These are phyloP conservation scores for Tolypocladium inflatum DNA, from an alignment of 2,329 filamentous ascomycete species.

Conservation along the genomic window DNA sequence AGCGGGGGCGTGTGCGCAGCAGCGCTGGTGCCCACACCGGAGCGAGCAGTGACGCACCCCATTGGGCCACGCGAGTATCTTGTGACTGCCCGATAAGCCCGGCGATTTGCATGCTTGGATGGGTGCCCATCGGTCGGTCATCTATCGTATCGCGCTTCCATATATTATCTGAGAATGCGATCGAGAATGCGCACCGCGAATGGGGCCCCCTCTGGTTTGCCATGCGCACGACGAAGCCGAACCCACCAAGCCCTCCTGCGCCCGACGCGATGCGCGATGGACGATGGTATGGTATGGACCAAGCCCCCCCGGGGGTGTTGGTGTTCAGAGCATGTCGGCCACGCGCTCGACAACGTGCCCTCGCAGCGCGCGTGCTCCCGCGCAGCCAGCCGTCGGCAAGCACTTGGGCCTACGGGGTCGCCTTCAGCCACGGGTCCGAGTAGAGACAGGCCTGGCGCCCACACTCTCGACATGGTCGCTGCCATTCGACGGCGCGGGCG, in stretches of 20 bases:
- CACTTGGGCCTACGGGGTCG: neutral
- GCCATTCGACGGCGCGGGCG: constrained; percentile 4
- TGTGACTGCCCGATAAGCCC: constrained; percentile 1
- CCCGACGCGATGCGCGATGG: neutral
- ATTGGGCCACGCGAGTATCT: constrained; percentile 1
- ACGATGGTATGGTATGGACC: neutral
- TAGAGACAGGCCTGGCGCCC: constrained; percentile 5
- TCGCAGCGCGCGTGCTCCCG: neutral
- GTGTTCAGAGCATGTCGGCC: constrained; percentile 13
- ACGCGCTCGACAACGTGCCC: constrained; percentile 13
- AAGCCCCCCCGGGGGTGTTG: neutral
- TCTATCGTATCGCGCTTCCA: neutral
- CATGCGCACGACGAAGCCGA: neutral
- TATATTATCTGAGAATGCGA: neutral
- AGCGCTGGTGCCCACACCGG: neutral
- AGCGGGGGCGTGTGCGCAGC: neutral
- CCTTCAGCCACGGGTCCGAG: neutral
- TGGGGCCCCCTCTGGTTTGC: neutral
- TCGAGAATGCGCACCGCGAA: neutral
- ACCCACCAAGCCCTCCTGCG: neutral
- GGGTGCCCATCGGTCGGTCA: neutral
- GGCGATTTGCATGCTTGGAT: neutral
- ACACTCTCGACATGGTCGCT: constrained; percentile 4
- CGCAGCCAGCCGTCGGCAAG: neutral
- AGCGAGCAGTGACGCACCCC: neutral